These are phyloP conservation scores for Aureobasidium sp. DNA, from an alignment of 2,329 filamentous ascomycete genomes.

Conservation along the genomic window DNA sequence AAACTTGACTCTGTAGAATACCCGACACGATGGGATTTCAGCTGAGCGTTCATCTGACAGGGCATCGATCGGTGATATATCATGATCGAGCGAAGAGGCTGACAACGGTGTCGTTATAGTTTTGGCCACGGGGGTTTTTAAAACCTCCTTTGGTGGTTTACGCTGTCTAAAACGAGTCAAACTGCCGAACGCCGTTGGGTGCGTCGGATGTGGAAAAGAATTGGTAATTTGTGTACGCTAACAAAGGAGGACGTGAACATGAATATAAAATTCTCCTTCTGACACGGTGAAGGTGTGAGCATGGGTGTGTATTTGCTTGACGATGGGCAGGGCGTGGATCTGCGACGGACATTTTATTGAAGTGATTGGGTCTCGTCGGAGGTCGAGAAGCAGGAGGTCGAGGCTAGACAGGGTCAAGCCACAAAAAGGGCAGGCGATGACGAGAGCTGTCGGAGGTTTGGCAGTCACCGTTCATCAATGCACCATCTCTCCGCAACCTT, in stretches of 20 bases:
- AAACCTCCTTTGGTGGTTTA: not conserved
- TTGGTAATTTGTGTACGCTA: constrained; percentile 1
- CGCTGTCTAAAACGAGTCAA: constrained; percentile 8
- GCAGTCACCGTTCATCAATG: not conserved
- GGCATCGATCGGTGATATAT: not conserved
- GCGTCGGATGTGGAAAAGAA: not conserved
- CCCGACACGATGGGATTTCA: not conserved
- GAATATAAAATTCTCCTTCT: not conserved
- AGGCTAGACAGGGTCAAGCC: constrained; percentile 2
- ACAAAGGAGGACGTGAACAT: not conserved
- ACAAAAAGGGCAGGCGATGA: constrained; percentile 7
- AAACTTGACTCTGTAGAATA: no score
- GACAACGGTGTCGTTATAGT: not conserved
- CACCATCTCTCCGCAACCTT: constrained; percentile 5
- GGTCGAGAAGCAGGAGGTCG: not conserved
- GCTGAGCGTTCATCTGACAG: not conserved
- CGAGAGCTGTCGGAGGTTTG: constrained; percentile 2
- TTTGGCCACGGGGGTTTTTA: not conserved
- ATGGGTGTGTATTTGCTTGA: not conserved
- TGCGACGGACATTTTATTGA: not conserved
- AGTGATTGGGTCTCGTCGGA: not conserved
- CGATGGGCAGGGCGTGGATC: not conserved
- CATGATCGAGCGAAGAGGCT: not conserved
- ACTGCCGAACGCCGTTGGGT: constrained; percentile 7
- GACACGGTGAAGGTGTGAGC: not conserved